Evolutionary conservation across 768 basidiomycete genomes (phyloP), one percentile per base, ranked within the genome.

Genomic region (Galerina marginata): DNA sequence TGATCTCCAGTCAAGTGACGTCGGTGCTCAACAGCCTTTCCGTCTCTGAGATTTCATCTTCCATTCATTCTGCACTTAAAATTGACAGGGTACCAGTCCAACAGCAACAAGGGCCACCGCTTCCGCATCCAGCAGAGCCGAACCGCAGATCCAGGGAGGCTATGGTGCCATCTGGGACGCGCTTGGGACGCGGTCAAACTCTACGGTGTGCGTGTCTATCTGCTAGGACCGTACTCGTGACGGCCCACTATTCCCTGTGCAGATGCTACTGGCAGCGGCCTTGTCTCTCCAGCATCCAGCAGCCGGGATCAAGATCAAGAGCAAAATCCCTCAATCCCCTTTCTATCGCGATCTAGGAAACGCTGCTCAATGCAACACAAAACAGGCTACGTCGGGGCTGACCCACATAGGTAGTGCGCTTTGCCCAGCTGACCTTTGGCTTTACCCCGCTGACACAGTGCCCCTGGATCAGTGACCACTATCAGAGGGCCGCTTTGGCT

Each of bases 61-160:
- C 49, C 50, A 58, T 58, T 57, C 46, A 54, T 15, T 54, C 40
- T 23, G 25, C 42, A 56, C 55, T 47, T 48, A 38, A 47, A 33
- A 33, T 47, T 56, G 55, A 56, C 55, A 56, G 47, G 54, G n/a
- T 45, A 26, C 26, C 33, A 45, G 51, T 45, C 36, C 46, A 50
- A 54, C 52, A 29, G 59, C 59, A 44, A 56, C 55, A 56, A 60
- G 49, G 46, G 42, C 59, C 59, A 60, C 47, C 59, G 53, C 59
- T 55, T 56, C 59, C 59, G 59, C 59, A 55, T 56, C 33, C 39
- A 55, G 59, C 53, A 55, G 59, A 60, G 38, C 59, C 53, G 59
- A 38, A 39, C 53, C 47, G 29, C 15, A 44, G 16, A 29, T 51
- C 36, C 53, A 44, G 48, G n/a, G 43, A 33, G 26, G 23, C 15